These are phyloP conservation scores for Hydnomerulius pinastri DNA, from an alignment of 768 basidiomycete genomes.

Conservation along the genomic window DNA sequence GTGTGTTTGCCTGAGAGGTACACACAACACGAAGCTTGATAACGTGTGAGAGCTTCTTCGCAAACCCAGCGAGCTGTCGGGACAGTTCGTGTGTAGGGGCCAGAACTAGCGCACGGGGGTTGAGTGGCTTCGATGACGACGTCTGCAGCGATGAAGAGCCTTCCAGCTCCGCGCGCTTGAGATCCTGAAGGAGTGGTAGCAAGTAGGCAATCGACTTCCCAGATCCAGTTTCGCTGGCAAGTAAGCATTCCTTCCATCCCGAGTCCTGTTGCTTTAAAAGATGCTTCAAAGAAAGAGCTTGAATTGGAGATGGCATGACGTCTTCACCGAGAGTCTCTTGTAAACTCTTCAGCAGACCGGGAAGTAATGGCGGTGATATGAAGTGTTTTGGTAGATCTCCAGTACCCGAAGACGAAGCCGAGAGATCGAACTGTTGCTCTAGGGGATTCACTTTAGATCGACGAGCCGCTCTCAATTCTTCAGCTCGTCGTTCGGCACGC, in stretches of 20 bases:
- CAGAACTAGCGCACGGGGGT: slow-evolving; percentile 78
- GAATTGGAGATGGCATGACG: slow-evolving; percentile 75
- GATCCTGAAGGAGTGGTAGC: slow-evolving; percentile 75
- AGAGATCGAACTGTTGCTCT: slow-evolving; percentile 39
- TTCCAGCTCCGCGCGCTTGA: slow-evolving; percentile 65
- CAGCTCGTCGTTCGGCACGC: slow-evolving; percentile 9
- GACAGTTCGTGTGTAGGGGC: slow-evolving; percentile 90
- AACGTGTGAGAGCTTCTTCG: slow-evolving; percentile 73
- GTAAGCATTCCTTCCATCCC: slow-evolving; percentile 50
- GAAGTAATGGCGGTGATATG: slow-evolving; percentile 67
- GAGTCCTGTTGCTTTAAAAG: slow-evolving; percentile 40
- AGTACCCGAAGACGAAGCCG: slow-evolving; percentile 20
- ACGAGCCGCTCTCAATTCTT: not conserved
- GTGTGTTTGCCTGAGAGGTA: slow-evolving; percentile 59
- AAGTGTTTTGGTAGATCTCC: slow-evolving; percentile 45
- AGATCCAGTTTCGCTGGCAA: slow-evolving; percentile 89
- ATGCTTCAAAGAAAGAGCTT: slow-evolving; percentile 70
- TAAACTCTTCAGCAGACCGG: slow-evolving; percentile 61
- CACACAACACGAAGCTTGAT: slow-evolving; percentile 78
- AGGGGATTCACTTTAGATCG: slow-evolving; percentile 26
- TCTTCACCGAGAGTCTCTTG: slow-evolving; percentile 56
- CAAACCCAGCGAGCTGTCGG: slow-evolving; percentile 73
- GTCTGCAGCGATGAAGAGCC: slow-evolving; percentile 4
- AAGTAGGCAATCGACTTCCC: slow-evolving; percentile 93
- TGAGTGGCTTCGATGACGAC: slow-evolving; percentile 35